Evolutionary conservation across 495 filamentous ascomycete genomes (phyloP).

Genomic region (Trichoderma reesei): DNA sequence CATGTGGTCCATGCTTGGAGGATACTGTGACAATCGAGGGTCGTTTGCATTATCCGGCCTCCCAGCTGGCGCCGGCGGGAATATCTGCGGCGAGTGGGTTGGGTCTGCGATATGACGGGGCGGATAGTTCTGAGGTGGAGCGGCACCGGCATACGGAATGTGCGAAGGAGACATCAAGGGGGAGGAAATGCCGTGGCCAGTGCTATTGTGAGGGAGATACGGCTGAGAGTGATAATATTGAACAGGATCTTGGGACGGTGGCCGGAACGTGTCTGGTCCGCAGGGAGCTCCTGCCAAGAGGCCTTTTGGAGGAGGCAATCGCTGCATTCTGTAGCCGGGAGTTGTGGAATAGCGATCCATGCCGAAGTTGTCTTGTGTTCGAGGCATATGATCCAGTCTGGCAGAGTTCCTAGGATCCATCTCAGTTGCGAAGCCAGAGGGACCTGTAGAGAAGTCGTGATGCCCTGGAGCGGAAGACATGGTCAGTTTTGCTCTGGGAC

Average conservation of each 20-base stretch:
- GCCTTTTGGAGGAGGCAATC: neutral
- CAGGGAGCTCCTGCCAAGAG: neutral
- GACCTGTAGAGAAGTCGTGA: neutral
- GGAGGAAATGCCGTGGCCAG: neutral
- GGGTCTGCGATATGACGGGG: neutral
- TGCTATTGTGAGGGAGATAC: neutral
- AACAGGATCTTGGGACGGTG: neutral
- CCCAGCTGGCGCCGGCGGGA: neutral
- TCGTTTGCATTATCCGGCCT: neutral
- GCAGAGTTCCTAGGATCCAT: neutral
- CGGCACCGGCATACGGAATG: neutral
- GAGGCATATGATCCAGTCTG: neutral
- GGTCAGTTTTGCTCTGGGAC: neutral
- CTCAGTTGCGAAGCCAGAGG: neutral
- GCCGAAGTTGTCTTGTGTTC: neutral
- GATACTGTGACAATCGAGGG: neutral
- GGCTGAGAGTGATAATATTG: neutral
- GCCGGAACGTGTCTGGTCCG: neutral
- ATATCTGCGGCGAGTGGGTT: neutral
- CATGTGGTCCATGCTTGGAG: neutral
- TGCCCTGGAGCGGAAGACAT: conserved; percentile 2
- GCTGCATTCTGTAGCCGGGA: neutral
- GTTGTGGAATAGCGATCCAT: neutral
- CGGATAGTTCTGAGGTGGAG: neutral
- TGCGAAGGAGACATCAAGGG: neutral